Evolutionary conservation across 1,284 basidiomycete genomes (phyloP), one percentile per base, ranked within the genome.

Genomic region (Apiotrichum sp.): DNA sequence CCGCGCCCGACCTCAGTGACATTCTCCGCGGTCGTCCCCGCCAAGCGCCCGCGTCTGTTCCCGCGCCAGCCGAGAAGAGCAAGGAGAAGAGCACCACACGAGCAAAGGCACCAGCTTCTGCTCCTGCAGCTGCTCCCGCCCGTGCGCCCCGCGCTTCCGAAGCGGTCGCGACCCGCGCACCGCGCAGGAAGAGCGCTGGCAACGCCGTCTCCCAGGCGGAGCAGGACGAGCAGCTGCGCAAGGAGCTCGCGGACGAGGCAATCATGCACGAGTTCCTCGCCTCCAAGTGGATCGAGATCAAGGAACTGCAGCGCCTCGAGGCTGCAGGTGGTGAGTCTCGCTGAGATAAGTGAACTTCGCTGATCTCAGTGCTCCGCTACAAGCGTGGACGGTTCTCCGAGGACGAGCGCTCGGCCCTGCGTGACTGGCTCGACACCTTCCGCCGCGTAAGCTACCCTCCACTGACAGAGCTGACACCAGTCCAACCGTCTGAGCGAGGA

Each of bases 281-380:
- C 1, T 58, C 55, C 32, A 58, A 63, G 50, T 71, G 64, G 63
- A 62, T 66, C 33, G 38, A 51, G 4, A 63, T 64, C 29, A 49
- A 42, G 3, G 64, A 67, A 47, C 57, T 73, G 31, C 53, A 55
- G 36, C 49, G 66, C 11, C 54, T 73, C 32, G 68, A 72, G 52
- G 61, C 56, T n/a, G 59, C 60, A 10, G 70, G 70, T 3, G 59
- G 71, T 73, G 56, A 63, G 71, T 68, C 0, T 67, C 68, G 53
- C 68, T 66, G 68, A 48, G 11, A 11, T 3, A 22, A 31, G n/a
- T 13, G 1, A 31, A 10, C 13, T 52, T 7, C 40, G 48, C 54
- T 64, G 49, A 58, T n/a, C 34, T 8, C 47, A 73, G 72, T 72
- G 36, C 41, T 74, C 36, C 58, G 43, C 3, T 68, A 66, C 58